Conservation (phyloP, 371 early-diverging fungal genomes). For the Mucor plumbeus region DNA sequence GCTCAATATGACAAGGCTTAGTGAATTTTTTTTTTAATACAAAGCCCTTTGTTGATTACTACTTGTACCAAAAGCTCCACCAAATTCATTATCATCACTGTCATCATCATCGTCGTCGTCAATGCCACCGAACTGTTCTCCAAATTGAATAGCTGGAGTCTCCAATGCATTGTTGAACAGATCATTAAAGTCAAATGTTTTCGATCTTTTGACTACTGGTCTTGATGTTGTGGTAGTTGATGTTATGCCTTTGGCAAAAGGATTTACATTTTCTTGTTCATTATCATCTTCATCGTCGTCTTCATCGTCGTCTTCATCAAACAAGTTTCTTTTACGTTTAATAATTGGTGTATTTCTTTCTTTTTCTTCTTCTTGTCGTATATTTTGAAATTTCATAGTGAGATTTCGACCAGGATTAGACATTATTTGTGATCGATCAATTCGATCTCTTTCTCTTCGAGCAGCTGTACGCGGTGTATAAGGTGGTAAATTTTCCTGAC, state of each 20-base stretch:
- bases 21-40: neutral
- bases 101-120: conserved; percentile 4
- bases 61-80: neutral
- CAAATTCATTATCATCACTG: conserved; percentile 9
- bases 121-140: neutral
- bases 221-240: neutral
- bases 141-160: neutral
- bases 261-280: conserved; percentile 11
- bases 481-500: conserved; percentile 8
- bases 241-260: neutral
- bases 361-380: conserved; percentile 8
- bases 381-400: conserved; percentile 13
- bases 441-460: conserved; percentile 6
- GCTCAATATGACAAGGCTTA: neutral
- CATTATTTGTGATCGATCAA: conserved; percentile 7
- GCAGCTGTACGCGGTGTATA: conserved; percentile 16
- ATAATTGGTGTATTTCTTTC: neutral
- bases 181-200: conserved; percentile 2
- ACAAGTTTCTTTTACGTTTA: neutral
- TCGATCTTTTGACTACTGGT: neutral
- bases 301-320: conserved; percentile 2
- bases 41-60: neutral
- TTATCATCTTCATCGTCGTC: neutral
- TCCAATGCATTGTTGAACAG: conserved; percentile 3
- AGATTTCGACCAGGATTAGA: conserved; percentile 18